phyloP scores from a whole-genome alignment of 23 red algal species.

The Pyropia haitanensis region DNA sequence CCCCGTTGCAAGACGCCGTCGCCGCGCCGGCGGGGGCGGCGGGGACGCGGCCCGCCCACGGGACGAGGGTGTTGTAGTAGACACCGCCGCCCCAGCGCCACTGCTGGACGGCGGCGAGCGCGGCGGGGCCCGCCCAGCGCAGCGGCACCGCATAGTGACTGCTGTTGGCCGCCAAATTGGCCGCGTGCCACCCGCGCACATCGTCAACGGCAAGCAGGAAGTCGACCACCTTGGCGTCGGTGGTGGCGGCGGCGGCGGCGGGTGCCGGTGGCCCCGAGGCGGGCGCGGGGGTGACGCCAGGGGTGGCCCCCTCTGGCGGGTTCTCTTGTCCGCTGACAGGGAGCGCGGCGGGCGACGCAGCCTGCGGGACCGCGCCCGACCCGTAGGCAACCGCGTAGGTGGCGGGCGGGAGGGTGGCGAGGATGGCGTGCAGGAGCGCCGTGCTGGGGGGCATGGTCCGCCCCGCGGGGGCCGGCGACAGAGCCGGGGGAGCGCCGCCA shows the following conservation, averaged over 20 bases:
- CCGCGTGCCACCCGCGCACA: constrained; percentile 52
- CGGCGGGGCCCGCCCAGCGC: constrained; percentile 21
- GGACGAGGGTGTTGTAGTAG: constrained; percentile 80
- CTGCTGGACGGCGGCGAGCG: constrained; percentile 41
- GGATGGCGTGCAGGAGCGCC: constrained; percentile 4
- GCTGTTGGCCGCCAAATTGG: constrained; percentile 57
- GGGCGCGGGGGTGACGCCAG: neutral
- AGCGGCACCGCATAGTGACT: constrained; percentile 57
- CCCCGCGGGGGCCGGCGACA: too few species aligned
- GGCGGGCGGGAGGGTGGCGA: constrained; percentile 38
- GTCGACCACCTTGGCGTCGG: constrained; percentile 46
- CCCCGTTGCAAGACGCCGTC: neutral
- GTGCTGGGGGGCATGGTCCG: too few species aligned
- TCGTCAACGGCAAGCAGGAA: constrained; percentile 74
- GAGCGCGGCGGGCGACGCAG: neutral
- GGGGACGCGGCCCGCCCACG: neutral
- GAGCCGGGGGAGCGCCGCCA: too few species aligned
- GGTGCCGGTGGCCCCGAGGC: neutral
- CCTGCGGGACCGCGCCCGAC: constrained; percentile 69
- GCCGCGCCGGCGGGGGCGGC: neutral
- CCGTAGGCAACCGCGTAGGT: constrained; percentile 79
- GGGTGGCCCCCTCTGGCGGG: neutral
- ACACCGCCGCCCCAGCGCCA: constrained; percentile 40
- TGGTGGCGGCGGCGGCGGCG: constrained; percentile 10
- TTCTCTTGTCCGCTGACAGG: neutral